phyloP scores from a whole-genome alignment of 2,329 filamentous ascomycete genomes.

The Aspergillus phoenicis region DNA sequence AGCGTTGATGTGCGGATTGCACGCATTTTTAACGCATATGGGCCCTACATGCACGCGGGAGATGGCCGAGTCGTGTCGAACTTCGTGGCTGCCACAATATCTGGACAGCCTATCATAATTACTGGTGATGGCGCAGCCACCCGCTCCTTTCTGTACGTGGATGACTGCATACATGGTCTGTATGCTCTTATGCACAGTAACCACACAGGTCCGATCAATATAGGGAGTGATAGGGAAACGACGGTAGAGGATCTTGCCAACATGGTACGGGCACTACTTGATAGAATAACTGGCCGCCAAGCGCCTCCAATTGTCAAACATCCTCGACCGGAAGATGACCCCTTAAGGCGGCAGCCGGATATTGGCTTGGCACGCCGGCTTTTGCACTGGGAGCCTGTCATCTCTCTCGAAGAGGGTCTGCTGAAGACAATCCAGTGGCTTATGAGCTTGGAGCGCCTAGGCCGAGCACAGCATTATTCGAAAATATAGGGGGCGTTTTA shows the following conservation, averaged over 20 bases:
- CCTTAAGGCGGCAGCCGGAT: not conserved
- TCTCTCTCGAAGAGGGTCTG: not conserved
- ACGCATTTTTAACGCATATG: not conserved
- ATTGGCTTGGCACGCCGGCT: not conserved
- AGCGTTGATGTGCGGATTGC: not conserved
- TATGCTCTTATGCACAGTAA: not conserved
- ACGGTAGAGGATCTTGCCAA: not conserved
- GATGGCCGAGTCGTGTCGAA: not conserved
- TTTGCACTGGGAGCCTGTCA: not conserved
- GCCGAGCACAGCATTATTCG: no score
- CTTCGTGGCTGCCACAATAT: not conserved
- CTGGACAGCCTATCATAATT: not conserved
- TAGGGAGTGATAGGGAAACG: not conserved
- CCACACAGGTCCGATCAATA: not conserved
- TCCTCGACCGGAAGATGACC: not conserved
- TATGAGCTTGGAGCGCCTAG: no score
- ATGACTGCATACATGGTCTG: not conserved
- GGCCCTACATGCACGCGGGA: not conserved
- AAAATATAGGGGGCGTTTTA: no score
- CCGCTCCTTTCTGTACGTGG: not conserved
- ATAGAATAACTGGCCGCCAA: not conserved
- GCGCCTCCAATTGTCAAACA: not conserved
- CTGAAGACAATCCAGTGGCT: not conserved
- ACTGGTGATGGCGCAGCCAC: not conserved
- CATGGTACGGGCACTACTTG: not conserved